phyloP scores from a whole-genome alignment of 805 yeast species.

The Torulaspora indica region DNA sequence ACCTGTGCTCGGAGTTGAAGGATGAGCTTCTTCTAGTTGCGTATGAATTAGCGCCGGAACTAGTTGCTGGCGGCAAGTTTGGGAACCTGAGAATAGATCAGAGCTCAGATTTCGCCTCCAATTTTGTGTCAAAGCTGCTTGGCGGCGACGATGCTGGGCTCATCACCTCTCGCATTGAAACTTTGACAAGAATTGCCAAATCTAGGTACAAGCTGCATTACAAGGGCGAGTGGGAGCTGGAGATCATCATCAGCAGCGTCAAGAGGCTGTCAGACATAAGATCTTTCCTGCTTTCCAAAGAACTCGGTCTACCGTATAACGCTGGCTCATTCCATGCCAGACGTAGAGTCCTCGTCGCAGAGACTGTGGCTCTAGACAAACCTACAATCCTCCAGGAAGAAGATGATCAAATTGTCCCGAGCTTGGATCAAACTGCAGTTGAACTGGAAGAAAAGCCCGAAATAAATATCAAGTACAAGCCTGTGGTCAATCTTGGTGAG shows the following conservation, averaged over 20 bases:
- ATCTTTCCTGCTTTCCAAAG: constrained; percentile 21
- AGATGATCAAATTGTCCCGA: constrained; percentile 4
- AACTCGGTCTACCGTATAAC: constrained; percentile 3
- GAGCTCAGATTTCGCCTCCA: constrained; percentile 21
- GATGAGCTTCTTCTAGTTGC: constrained; percentile 28
- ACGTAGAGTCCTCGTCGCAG: constrained; percentile 10
- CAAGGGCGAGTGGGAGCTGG: constrained; percentile 31
- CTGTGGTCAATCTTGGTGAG: constrained; percentile 24
- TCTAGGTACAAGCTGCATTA: constrained; percentile 27
- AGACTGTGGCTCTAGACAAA: constrained; percentile 1
- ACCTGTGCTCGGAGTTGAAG: constrained; percentile 26
- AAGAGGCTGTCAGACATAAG: constrained; percentile 26
- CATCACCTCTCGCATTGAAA: constrained; percentile 17
- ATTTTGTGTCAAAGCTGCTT: constrained; percentile 13
- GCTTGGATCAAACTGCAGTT: not conserved
- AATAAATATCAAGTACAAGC: constrained; percentile 22
- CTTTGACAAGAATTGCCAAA: constrained; percentile 28
- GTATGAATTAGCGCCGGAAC: constrained; percentile 29
- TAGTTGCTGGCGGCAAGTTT: constrained; percentile 18
- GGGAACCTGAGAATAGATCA: constrained; percentile 29
- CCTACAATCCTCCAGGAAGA: constrained; percentile 15
- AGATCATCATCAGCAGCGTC: constrained; percentile 29
- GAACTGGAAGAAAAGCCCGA: constrained; percentile 25
- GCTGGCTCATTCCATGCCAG: constrained; percentile 7
- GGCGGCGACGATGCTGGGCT: constrained; percentile 4